Base-by-base conservation (phyloP, 805 yeast species). In the Lipomyces oligophaga region DNA sequence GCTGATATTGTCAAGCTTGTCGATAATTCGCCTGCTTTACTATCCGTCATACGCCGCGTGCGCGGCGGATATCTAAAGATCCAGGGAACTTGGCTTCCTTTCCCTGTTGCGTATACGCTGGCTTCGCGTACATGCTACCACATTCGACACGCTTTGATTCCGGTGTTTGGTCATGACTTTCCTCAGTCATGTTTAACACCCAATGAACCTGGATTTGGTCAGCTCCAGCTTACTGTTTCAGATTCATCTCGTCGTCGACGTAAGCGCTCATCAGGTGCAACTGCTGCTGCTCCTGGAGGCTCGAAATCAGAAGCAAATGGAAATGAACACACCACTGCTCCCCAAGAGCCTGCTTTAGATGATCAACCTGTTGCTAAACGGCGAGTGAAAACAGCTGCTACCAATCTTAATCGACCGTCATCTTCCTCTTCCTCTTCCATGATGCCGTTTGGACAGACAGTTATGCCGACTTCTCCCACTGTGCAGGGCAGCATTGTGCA, bases 21-120 rank as follows among this genome's bases (percentile, higher is more conserved):
- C 26, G 87, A 83, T 60, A 67, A 66, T 45, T 65, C 72, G 18
- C 89, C 89, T 1, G 79, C 79, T 58, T 70, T 80, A 43, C 85
- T 78, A 55, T 76, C 73, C 15, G 75, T 72, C 34, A 74, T 83
- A 44, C 78, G 78, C 58, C 75, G 96, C 41, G 86, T 88, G 13
- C 71, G 96, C 45, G 97, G 97, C 38, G 97, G 96, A 2, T 86
- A 79, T 59, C 74, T 88, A 55, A 87, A 87, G 69, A 86, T 89
- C 55, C 97, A 88, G 67, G 97, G 97, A 3, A 86, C 96, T 6
- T 89, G 96, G 96, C 67, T 87, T 32, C 90, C 95, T 1, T 82
- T 67, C 60, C 76, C 74, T 7, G 70, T 84, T 41, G 87, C 94
- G 20, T 73, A 73, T 49, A 67, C 76, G 26, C 68, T 88, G 43